Conservation (phyloP, 208 protist genomes). For the Tritrichomonas musculus region DNA sequence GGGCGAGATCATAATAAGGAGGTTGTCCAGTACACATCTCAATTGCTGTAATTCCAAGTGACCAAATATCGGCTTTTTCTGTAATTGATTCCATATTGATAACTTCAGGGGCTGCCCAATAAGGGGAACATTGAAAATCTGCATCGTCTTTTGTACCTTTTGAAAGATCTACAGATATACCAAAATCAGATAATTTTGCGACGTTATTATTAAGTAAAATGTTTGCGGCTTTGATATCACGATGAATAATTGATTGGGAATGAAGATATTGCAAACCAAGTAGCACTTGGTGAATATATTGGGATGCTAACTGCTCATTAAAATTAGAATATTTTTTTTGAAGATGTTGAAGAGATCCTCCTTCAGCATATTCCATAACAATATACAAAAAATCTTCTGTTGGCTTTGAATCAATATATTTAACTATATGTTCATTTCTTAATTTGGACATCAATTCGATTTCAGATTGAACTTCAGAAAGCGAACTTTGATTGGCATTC, state of each 20-base stretch:
- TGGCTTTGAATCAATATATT: constrained; percentile 61
- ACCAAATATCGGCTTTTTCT: constrained; percentile 71
- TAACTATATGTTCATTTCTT: constrained; percentile 65
- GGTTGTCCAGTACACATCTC: constrained; percentile 72
- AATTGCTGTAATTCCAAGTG: constrained; percentile 74
- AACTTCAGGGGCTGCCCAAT: constrained; percentile 79
- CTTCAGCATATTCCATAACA: constrained; percentile 69
- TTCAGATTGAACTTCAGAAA: constrained; percentile 48
- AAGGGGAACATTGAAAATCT: constrained; percentile 44
- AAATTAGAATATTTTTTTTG: constrained; percentile 67
- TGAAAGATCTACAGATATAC: constrained; percentile 79
- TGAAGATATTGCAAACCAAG: constrained; percentile 70
- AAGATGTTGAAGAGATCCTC: constrained; percentile 66
- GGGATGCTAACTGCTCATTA: constrained; percentile 62
- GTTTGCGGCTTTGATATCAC: constrained; percentile 75
- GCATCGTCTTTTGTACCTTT: background rate
- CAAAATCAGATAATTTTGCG: constrained; percentile 93
- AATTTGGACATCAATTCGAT: constrained; percentile 63
- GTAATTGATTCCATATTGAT: constrained; percentile 63
- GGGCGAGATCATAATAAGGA: constrained; percentile 72
- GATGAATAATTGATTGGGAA: constrained; percentile 67
- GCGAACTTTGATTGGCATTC: background rate
- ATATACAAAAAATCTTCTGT: constrained; percentile 66
- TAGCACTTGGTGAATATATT: constrained; percentile 71
- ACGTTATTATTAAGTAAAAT: constrained; percentile 65